Evolutionary conservation across 331 rosid genomes (phyloP).

Genomic region (Malus hybrid): DNA sequence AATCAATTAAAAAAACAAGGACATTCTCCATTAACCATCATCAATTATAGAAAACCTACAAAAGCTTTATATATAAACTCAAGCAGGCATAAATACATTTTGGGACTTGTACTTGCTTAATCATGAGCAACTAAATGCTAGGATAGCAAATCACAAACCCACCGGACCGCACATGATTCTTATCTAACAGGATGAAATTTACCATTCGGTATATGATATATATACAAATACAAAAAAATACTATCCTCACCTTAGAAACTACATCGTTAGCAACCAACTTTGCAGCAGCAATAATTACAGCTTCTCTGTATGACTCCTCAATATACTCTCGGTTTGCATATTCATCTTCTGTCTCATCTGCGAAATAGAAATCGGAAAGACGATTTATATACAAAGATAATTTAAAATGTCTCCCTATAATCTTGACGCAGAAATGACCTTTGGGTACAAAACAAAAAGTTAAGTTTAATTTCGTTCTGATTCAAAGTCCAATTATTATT

Average conservation of each 20-base stretch:
- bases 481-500: background rate
- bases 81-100: background rate
- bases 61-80: background rate
- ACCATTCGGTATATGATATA: background rate
- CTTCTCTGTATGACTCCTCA: conserved; percentile 76
- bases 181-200: background rate
- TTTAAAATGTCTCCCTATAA: background rate
- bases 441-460: background rate
- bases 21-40: conserved; percentile 36
- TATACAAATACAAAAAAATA: background rate
- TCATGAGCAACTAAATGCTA: background rate
- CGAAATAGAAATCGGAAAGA: conserved; percentile 11
- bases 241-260: conserved; percentile 62
- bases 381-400: conserved; percentile 7
- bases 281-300: conserved; percentile 67
- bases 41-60: background rate
- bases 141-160: background rate
- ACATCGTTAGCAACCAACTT: conserved; percentile 53
- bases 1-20: background rate
- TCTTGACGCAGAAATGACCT: background rate
- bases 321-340: conserved; percentile 59
- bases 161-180: background rate
- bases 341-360: conserved; percentile 87
- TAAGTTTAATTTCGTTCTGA: background rate
- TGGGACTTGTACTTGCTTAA: background rate